These are phyloP conservation scores for Parachaetomium inaequale DNA, from an alignment of 495 filamentous ascomycete species.

Conservation along the genomic window DNA sequence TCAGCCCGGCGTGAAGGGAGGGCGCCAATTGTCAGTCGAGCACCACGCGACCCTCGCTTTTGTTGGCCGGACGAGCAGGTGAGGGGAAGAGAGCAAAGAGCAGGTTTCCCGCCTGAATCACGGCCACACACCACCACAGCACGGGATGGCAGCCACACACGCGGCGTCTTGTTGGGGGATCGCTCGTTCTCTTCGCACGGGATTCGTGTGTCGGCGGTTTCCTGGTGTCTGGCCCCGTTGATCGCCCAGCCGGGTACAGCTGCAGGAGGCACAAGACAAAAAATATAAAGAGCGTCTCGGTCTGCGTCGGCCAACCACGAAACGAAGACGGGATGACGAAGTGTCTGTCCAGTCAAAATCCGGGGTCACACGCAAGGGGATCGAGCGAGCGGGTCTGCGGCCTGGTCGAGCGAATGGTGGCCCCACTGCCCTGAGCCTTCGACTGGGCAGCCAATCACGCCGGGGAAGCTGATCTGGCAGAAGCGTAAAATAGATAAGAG, in stretches of 20 bases:
- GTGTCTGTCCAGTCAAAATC: constrained; percentile 13
- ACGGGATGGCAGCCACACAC: constrained; percentile 1
- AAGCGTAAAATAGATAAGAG: background rate
- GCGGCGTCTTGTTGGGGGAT: background rate
- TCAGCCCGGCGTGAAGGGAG: constrained; percentile 1
- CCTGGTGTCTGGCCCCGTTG: background rate
- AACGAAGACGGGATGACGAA: constrained; percentile 13
- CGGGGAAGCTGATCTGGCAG: too few relatives aligned
- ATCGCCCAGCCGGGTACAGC: constrained; percentile 7
- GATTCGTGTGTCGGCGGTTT: background rate
- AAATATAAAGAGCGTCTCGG: constrained; percentile 1
- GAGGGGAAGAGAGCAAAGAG: constrained; percentile 7
- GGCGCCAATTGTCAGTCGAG: constrained; percentile 7
- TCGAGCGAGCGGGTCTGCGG: background rate
- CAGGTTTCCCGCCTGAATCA: background rate
- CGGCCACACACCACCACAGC: constrained; percentile 3
- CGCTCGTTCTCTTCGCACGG: background rate
- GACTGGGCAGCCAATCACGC: too few relatives aligned
- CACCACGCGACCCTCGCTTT: constrained; percentile 11
- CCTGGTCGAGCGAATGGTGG: background rate
- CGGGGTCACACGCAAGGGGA: constrained; percentile 7
- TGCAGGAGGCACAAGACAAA: constrained; percentile 5
- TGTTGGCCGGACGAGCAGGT: constrained; percentile 1
- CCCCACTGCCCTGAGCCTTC: background rate
- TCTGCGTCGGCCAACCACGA: constrained; percentile 11